Percentiles rank a stretch among this genome's conserved stretches.
These are phyloP conservation scores for Xylaria polymorpha DNA, from an alignment of 2,329 filamentous ascomycete species.

Conservation along the genomic window DNA sequence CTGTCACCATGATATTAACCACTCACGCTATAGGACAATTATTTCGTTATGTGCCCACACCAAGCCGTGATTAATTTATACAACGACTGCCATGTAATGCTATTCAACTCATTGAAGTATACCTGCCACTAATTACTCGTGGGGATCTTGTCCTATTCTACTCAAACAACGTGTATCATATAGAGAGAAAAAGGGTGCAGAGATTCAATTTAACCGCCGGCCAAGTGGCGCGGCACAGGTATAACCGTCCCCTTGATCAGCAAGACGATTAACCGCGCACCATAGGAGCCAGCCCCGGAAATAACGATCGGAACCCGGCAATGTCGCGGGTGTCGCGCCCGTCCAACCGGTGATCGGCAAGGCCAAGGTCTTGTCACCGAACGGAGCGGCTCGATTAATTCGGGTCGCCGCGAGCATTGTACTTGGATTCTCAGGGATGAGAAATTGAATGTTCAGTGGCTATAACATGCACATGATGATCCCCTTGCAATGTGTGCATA, in stretches of 20 bases:
- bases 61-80: neutral
- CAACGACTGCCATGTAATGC: neutral
- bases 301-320: constrained; percentile 31
- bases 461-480: neutral
- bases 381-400: constrained; percentile 11
- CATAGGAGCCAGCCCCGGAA: constrained; percentile 3
- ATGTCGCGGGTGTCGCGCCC: constrained; percentile 19
- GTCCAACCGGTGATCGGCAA: constrained; percentile 34
- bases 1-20: neutral
- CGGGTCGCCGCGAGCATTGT: neutral
- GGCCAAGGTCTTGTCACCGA: constrained; percentile 25
- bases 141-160: neutral
- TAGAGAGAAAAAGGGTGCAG: constrained; percentile 1
- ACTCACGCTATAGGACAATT: neutral
- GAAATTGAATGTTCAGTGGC: neutral
- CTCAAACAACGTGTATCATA: constrained; percentile 3
- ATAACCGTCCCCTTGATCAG: neutral
- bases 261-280: neutral
- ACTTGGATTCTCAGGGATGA: neutral
- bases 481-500: constrained; percentile 2
- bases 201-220: constrained; percentile 28
- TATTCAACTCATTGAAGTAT: neutral
- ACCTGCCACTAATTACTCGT: neutral
- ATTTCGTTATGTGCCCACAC: neutral
- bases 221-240: constrained; percentile 13